Base-by-base conservation (phyloP, 495 filamentous ascomycete genomes). In the Penicillium lividum region DNA sequence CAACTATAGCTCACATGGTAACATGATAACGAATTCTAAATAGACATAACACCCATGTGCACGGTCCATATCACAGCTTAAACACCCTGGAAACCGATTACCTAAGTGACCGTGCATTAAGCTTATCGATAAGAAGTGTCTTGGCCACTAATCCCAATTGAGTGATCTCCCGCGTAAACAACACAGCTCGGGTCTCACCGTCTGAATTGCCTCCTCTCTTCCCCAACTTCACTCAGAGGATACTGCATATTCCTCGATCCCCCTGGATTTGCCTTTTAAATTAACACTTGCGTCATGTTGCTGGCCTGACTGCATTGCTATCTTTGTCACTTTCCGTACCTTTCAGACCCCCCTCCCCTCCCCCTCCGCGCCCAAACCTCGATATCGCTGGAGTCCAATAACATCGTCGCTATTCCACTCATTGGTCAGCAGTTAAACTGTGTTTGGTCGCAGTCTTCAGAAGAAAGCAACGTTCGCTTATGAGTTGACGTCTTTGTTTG, bases 41-140 rank as follows among this genome's bases (percentile, higher is more conserved):
- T 22, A 22, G 22, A 22, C 22, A 36, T 4, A 0, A 36, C 0
- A 9, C 33, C 33, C 33, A 11, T 3, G 47, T 15, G 28, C 47
- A 50, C 47, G 31, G 33, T 22, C 22, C 22, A 22, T 22, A 22
- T 22, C 0, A 15, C 5, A 16, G 15, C n/a, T 13, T 15, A 40
- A 36, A 40, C 38, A 40, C 38, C 38, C 38, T 40, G 38, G 38
- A 40, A 40, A 40, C 38, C 38, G 38, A 40, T 40, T 13, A 40
- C 13, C 9, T 33, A 10, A 33, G 22, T 33, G 11, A 18, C 27
- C 34, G 38, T 42, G 51, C 56, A 71, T 70, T 76, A 76, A 78
- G 73, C 75, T 78, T 78, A 78, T 78, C 75, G 75, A 78, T 78
- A 78, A 74, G 65, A 8, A 40, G 30, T 9, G 30, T 48, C 57